A percentile compares a stretch with the other conserved stretches of the same genome.
Evolutionary conservation across 2,329 filamentous ascomycete genomes (phyloP).

Genomic region (Xylariaceae sp.): DNA sequence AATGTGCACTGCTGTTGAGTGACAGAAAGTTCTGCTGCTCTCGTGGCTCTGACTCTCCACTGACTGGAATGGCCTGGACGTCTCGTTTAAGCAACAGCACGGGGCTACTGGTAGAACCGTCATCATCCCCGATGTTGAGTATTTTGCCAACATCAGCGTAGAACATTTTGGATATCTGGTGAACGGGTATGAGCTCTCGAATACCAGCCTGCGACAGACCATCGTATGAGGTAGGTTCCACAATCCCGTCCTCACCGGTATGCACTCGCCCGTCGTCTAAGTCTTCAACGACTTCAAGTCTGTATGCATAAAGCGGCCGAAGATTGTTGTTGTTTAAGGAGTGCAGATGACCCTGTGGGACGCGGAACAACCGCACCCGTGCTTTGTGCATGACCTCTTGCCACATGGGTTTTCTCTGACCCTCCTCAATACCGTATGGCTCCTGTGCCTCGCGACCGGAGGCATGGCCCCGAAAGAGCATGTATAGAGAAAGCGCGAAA

Average conservation of each 20-base stretch:
- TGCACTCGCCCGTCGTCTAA: constrained; percentile 57
- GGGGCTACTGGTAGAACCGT: constrained; percentile 66
- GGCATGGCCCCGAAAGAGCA: constrained; percentile 84
- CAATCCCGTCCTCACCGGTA: constrained; percentile 35
- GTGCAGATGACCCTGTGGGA: constrained; percentile 41
- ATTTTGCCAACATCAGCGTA: constrained; percentile 90
- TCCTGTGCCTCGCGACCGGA: constrained; percentile 43
- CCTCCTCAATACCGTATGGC: constrained; percentile 46
- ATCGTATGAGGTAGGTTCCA: constrained; percentile 34
- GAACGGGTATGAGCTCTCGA: constrained; percentile 49
- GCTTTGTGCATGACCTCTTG: constrained; percentile 96
- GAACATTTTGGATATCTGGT: constrained; percentile 79
- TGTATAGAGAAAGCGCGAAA: constrained; percentile 86
- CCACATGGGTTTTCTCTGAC: constrained; percentile 71
- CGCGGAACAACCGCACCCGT: constrained; percentile 71
- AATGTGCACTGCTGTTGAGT: constrained; percentile 14
- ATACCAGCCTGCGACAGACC: constrained; percentile 44
- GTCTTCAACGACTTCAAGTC: constrained; percentile 79
- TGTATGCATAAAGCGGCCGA: constrained; percentile 60
- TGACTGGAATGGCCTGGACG: constrained; percentile 49
- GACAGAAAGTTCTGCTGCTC: constrained; percentile 41
- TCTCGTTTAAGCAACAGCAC: constrained; percentile 73
- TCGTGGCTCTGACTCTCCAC: constrained; percentile 32
- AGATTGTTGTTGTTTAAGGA: constrained; percentile 9
- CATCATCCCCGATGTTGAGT: constrained; percentile 64